Base-by-base conservation (phyloP, 2,329 filamentous ascomycete species). In the Cladophialophora exuberans region DNA sequence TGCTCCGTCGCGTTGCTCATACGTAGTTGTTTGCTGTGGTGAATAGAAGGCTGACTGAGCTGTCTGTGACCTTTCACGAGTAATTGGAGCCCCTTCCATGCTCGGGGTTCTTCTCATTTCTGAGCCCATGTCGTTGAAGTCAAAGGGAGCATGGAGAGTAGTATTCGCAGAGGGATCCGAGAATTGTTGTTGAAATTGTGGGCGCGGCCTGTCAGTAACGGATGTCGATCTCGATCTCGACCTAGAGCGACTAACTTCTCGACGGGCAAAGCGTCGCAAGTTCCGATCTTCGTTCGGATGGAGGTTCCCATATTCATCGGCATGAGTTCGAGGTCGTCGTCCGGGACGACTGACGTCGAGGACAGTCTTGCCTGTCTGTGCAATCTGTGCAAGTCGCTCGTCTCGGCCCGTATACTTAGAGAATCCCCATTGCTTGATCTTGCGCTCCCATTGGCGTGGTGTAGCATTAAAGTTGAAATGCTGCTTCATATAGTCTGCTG, bases 381-480 rank as follows among this genome's bases (percentile, higher is more conserved):
- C 49, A 38, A 64, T 63, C 28, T 61, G 49, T n/a, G 54, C 39
- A 17, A 64, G 45, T 45, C 62, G 49, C 20, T 61, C 60, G 9
- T 63, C 56, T 22, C 62, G 56, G 49, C 49, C 56, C 4, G 57
- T 56, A 26, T 64, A 64, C 51, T 64, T 64, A 6, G 56, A 46
- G 36, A 64, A 59, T 10, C 50, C 49, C 62, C 62, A 64, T 36
- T 62, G 57, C 49, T 63, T 63, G 52, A 64, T 63, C 35, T 59
- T 63, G 49, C 61, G 61, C 52, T 64, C 61, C 62, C 62, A 64
- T 46, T 64, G 62, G 17, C 62, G 59, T 3, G 54, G 56, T 22
- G 62, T 64, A 13, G 62, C 62, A 20, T 59, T 51, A 31, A 64
- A 64, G 42, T 55, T 41, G 43, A 52, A 52, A 25, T 57, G 26